Evolutionary conservation across 2,329 filamentous ascomycete genomes (phyloP).

Genomic region (Paecilomyces variotii): DNA sequence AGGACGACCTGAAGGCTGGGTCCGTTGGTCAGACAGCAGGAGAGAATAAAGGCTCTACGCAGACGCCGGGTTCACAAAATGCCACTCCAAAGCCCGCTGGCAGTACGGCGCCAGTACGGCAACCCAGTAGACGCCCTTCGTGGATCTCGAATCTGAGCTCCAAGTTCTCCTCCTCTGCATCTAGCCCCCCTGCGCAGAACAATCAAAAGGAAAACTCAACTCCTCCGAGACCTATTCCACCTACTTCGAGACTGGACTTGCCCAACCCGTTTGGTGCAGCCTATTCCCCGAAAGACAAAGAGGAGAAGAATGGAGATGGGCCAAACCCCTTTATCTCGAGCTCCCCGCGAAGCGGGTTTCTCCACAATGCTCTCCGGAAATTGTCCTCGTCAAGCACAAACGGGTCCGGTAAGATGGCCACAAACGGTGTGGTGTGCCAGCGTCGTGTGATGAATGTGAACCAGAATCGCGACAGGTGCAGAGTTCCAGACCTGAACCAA

Average conservation of each 20-base stretch:
- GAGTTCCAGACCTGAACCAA: conserved; percentile 68
- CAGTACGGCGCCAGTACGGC: conserved; percentile 1
- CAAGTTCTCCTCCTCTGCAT: conserved; percentile 68
- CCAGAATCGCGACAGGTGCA: conserved; percentile 66
- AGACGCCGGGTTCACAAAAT: conserved; percentile 16
- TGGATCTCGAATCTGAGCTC: conserved; percentile 93
- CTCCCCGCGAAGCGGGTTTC: conserved; percentile 64
- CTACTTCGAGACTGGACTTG: conserved; percentile 26
- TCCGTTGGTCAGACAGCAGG: background rate
- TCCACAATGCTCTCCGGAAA: conserved; percentile 75
- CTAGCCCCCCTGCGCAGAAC: conserved; percentile 32
- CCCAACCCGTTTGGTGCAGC: conserved; percentile 40
- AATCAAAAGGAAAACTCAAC: conserved; percentile 21
- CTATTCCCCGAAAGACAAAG: conserved; percentile 34
- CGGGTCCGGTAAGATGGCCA: conserved; percentile 45
- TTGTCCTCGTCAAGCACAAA: conserved; percentile 55
- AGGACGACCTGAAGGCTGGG: background rate
- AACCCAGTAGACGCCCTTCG: conserved; percentile 57
- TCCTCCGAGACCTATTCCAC: conserved; percentile 23
- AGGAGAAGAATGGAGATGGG: conserved; percentile 33
- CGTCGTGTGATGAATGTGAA: conserved; percentile 81
- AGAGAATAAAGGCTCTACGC: conserved; percentile 12
- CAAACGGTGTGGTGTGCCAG: conserved; percentile 65
- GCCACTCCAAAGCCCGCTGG: conserved; percentile 24
- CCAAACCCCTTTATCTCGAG: conserved; percentile 44